A percentile compares a stretch with the other conserved stretches of the same genome.
Evolutionary conservation across 176 grass and related monocot genomes (phyloP).

Genomic region (Tillandsia leiboldiana): DNA sequence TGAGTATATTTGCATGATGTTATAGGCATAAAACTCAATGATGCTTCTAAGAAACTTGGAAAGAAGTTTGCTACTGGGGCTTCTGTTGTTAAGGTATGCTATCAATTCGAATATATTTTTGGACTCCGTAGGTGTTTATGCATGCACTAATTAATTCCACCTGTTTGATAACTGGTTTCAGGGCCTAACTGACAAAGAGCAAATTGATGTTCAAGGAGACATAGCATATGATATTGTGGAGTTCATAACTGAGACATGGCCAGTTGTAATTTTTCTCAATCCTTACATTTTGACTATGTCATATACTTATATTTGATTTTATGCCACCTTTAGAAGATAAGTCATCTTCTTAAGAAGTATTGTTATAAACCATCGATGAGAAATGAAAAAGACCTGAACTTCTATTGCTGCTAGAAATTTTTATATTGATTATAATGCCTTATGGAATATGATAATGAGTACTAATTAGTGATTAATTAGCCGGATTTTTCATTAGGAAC

Average conservation of each 20-base stretch:
- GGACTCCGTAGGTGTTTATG: neutral
- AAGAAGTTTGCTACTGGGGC: slow-evolving; percentile 99
- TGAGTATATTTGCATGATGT: slow-evolving; percentile 11
- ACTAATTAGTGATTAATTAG: too few relatives aligned
- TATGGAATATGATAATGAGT: neutral
- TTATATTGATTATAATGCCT: neutral
- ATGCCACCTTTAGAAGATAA: neutral
- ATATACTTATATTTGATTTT: neutral
- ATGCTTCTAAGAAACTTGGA: slow-evolving; percentile 97
- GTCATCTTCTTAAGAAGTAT: too few relatives aligned
- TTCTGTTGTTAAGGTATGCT: slow-evolving; percentile 88
- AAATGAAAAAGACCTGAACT: neutral
- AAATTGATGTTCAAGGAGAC: slow-evolving; percentile 98
- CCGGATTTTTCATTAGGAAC: too few relatives aligned
- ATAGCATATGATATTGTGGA: slow-evolving; percentile 96
- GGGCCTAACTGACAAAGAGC: slow-evolving; percentile 98
- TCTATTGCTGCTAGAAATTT: neutral
- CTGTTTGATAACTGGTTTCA: slow-evolving; percentile 17
- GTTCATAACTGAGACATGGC: slow-evolving; percentile 97
- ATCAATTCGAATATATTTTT: neutral
- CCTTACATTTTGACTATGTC: slow-evolving; percentile 4
- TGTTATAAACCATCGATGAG: too few relatives aligned
- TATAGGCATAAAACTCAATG: slow-evolving; percentile 83
- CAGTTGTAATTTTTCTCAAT: slow-evolving; percentile 52
- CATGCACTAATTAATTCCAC: neutral